phyloP scores from a whole-genome alignment of 2,329 filamentous ascomycete species.

The Scytalidium sp. region DNA sequence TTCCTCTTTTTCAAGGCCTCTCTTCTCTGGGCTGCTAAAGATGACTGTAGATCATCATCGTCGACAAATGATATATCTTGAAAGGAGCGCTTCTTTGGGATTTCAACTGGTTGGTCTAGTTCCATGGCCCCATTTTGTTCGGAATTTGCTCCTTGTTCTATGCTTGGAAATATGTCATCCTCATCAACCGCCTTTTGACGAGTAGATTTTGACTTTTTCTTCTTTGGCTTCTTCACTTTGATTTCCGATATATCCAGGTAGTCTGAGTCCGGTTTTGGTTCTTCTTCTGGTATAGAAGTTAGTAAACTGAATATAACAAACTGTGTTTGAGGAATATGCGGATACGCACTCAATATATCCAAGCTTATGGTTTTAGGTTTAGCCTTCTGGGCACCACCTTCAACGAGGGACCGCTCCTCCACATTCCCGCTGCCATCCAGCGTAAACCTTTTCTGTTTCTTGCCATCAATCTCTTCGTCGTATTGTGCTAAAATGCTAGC shows the following conservation, averaged over 20 bases:
- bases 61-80: slow-evolving; percentile 74
- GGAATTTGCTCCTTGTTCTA: slow-evolving; percentile 26
- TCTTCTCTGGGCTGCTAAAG: slow-evolving; percentile 77
- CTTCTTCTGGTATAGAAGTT: slow-evolving; percentile 49
- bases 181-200: slow-evolving; percentile 66
- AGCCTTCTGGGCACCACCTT: slow-evolving; percentile 48
- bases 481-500: slow-evolving; percentile 56
- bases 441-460: slow-evolving; percentile 85
- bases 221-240: slow-evolving; percentile 94
- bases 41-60: slow-evolving; percentile 88
- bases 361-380: slow-evolving; percentile 73
- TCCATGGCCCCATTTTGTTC: slow-evolving; percentile 62
- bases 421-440: slow-evolving; percentile 74
- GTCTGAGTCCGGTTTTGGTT: slow-evolving; percentile 67
- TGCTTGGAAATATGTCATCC: slow-evolving; percentile 51
- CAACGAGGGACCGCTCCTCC: slow-evolving; percentile 58
- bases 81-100: slow-evolving; percentile 60
- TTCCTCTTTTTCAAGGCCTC: slow-evolving; percentile 90
- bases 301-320: slow-evolving; percentile 25
- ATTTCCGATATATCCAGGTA: slow-evolving; percentile 84
- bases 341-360: slow-evolving; percentile 60
- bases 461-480: slow-evolving; percentile 89
- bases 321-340: not conserved
- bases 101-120: slow-evolving; percentile 56
- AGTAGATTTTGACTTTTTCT: slow-evolving; percentile 78